Base-by-base conservation (phyloP, 495 filamentous ascomycete species). In the Penicillium egyptiacum region DNA sequence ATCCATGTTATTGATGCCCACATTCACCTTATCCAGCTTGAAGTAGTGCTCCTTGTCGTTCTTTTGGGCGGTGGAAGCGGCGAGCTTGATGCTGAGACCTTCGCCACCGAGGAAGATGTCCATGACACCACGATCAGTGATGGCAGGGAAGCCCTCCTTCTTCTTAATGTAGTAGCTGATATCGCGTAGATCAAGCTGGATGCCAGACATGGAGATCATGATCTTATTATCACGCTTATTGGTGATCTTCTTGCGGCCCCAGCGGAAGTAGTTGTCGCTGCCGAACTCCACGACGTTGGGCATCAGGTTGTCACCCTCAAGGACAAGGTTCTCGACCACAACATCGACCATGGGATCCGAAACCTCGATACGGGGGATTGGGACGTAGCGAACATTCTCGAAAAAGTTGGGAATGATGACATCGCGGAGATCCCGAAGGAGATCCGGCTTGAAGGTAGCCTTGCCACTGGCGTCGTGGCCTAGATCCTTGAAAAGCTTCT, bases 281-380 rank as follows among this genome's bases (percentile, higher is more conserved):
- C 85, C 85, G 63, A 98, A 83, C 66, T 98, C 95, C 25, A 97
- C 74, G 2, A 96, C 85, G 70, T 98, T 98, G 39, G 94, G 94
- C 82, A 94, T 90, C 61, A 98, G 83, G 74, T 98, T 98, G 75
- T 98, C 94, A 57, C 91, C 90, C 76, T 98, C 94, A 60, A 98
- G 82, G 41, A 96, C 86, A 25, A 98, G 79, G 69, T 98, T 98
- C 77, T 98, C 94, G 40, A 98, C 79, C 16, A 98, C 75, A 48
- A 88, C 89, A 72, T 98, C 94, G 48, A 94, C 77, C 80, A 85
- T 84, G 12, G 82, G 81, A 64, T 98, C 95, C 3, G 86, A 87
- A 61, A 94, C 94, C 73, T 98, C 94, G 52, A 98, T 96, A 26
- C 94, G 85, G 11, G 94, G 95, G 50, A 98, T 83, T 17, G 94